Evolutionary conservation across 192 early-diverging fungal species (phyloP).

Genomic region (Funneliformis geosporum): DNA sequence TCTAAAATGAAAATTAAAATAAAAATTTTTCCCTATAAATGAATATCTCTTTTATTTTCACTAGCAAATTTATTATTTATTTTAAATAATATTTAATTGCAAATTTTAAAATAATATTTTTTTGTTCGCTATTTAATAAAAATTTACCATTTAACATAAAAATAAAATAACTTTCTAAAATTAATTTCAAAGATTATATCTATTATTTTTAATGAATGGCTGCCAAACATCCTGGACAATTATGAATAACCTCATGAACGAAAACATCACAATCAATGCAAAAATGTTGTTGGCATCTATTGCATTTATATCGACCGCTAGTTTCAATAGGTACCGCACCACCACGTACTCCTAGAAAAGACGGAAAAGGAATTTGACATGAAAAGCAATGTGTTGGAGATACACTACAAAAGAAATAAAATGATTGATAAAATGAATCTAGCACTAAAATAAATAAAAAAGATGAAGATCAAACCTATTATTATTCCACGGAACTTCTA

Average conservation of each 20-base stretch:
- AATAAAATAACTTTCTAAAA: too few relatives aligned
- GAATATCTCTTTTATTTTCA: too few relatives aligned
- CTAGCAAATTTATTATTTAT: too few relatives aligned
- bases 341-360: constrained; percentile 30
- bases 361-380: constrained; percentile 49
- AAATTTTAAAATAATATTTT: too few relatives aligned
- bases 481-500: constrained; percentile 57
- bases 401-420: constrained; percentile 36
- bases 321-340: constrained; percentile 34
- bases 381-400: constrained; percentile 48
- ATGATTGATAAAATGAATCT: background rate
- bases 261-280: constrained; percentile 93
- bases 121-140: too few relatives aligned
- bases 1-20: background rate
- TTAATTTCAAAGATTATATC: too few relatives aligned
- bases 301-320: constrained; percentile 70
- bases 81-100: too few relatives aligned
- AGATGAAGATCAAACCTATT: constrained; percentile 33
- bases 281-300: constrained; percentile 73
- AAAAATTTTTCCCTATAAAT: too few relatives aligned
- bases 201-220: background rate
- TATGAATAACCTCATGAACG: constrained; percentile 90
- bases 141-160: too few relatives aligned
- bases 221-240: constrained; percentile 76
- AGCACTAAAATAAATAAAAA: background rate